A percentile compares a stretch with the other conserved stretches of the same genome.
These are phyloP conservation scores for Teratosphaeria viscida DNA, from an alignment of 2,329 filamentous ascomycete genomes.

Conservation along the genomic window DNA sequence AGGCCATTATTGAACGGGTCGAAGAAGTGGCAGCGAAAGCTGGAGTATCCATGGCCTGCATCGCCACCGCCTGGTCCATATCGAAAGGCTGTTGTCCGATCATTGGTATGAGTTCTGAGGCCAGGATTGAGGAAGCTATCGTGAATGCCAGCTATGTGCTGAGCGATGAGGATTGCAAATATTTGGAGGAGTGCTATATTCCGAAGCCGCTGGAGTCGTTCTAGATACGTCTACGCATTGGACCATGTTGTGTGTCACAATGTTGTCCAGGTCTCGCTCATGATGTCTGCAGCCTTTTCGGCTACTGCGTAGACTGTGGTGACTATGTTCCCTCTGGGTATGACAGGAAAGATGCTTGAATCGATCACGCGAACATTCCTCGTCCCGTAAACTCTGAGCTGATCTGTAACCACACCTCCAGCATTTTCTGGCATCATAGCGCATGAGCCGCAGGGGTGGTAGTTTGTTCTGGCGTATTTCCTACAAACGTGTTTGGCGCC, in stretches of 20 bases:
- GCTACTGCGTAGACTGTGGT: conserved; percentile 23
- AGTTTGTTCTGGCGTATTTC: conserved; percentile 15
- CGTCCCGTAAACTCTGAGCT: conserved; percentile 29
- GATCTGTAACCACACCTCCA: conserved; percentile 31
- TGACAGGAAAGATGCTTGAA: conserved; percentile 22
- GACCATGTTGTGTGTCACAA: not conserved
- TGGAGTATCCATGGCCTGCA: conserved; percentile 21
- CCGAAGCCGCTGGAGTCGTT: not conserved
- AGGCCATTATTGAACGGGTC: conserved; percentile 30
- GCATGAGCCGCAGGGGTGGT: conserved; percentile 34
- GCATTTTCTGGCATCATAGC: conserved; percentile 15
- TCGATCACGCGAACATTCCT: conserved; percentile 28
- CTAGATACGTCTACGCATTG: not conserved
- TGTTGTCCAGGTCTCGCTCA: not conserved
- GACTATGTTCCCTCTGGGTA: conserved; percentile 19
- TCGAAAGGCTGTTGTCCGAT: conserved; percentile 44
- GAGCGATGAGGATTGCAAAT: conserved; percentile 48
- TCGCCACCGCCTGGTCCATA: conserved; percentile 26
- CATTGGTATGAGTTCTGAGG: conserved; percentile 48
- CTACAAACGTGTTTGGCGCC: conserved; percentile 11
- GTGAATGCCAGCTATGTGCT: conserved; percentile 37
- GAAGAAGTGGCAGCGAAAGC: conserved; percentile 32
- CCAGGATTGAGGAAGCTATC: conserved; percentile 53
- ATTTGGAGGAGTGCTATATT: conserved; percentile 51
- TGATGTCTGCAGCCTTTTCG: conserved; percentile 23